A percentile compares a stretch with the other conserved stretches of the same genome.
These are phyloP conservation scores for Staphylotrichum tortipilum DNA, from an alignment of 495 filamentous ascomycete genomes.

Conservation along the genomic window DNA sequence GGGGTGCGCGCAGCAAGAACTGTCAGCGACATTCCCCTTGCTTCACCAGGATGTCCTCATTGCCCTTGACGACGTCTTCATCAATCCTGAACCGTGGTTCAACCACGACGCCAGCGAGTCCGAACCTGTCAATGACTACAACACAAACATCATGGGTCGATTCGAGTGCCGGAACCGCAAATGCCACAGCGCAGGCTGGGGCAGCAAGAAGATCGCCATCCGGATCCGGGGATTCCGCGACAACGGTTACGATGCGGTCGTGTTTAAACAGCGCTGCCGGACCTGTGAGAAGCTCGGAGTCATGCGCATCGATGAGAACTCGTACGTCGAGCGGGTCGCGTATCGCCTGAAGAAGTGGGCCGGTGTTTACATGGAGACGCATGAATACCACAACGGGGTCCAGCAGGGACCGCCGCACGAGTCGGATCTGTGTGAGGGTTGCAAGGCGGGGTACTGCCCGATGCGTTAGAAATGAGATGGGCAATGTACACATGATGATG, in stretches of 20 bases:
- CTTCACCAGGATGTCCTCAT: background rate
- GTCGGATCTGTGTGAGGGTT: constrained; percentile 23
- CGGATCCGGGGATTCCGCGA: constrained; percentile 14
- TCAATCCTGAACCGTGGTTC: background rate
- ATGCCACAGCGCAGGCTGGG: constrained; percentile 14
- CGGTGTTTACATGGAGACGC: constrained; percentile 12
- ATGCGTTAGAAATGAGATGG: no score
- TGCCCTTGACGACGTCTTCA: background rate
- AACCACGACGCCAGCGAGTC: background rate
- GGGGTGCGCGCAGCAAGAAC: no score
- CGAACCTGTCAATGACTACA: constrained; percentile 3
- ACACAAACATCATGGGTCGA: constrained; percentile 21
- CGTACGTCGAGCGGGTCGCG: constrained; percentile 24
- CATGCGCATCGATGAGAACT: constrained; percentile 16
- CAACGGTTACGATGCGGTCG: constrained; percentile 23
- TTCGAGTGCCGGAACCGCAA: constrained; percentile 14
- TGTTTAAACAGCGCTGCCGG: constrained; percentile 24
- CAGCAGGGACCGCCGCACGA: constrained; percentile 11
- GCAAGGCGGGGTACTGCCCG: constrained; percentile 12
- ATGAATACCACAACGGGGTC: background rate
- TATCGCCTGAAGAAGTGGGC: constrained; percentile 26
- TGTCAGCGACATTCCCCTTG: no score
- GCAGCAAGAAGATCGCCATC: constrained; percentile 23
- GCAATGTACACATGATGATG: no score
- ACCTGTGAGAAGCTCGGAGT: constrained; percentile 17